phyloP scores from a whole-genome alignment of 2,329 filamentous ascomycete species.

The Apiospora marii region DNA sequence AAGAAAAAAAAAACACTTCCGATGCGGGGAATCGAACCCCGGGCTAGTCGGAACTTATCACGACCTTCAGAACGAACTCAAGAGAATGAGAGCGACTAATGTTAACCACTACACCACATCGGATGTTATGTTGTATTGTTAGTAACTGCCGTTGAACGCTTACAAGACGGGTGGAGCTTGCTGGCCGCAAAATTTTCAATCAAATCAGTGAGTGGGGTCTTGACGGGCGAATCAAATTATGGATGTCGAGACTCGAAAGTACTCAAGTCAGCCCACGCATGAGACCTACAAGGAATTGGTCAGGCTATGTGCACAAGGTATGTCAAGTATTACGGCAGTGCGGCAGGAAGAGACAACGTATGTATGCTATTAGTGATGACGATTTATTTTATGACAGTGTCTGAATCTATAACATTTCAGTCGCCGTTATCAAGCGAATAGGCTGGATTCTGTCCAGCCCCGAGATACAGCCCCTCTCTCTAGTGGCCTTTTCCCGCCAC shows the following conservation, averaged over 20 bases:
- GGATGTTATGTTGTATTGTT: not conserved
- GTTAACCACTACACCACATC: constrained; percentile 12
- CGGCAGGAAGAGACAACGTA: not conserved
- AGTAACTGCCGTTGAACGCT: not conserved
- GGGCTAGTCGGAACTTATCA: constrained; percentile 34
- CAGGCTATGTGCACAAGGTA: no score
- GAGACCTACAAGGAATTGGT: no score
- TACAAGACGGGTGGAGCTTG: not conserved
- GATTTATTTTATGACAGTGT: constrained; percentile 9
- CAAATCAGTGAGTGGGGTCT: no score
- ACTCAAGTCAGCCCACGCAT: no score
- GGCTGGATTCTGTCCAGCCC: constrained; percentile 14
- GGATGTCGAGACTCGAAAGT: no score
- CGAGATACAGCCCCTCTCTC: constrained; percentile 6
- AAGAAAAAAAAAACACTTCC: constrained; percentile 28
- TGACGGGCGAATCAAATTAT: no score
- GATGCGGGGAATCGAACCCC: constrained; percentile 42
- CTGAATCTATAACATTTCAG: constrained; percentile 10
- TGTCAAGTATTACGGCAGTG: not conserved
- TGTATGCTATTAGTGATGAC: not conserved
- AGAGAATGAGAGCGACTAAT: constrained; percentile 27
- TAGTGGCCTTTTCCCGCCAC: not conserved
- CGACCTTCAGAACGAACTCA: constrained; percentile 36
- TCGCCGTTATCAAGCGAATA: not conserved
- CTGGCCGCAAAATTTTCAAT: no score